Conservation (phyloP, 331 rosid species). For the Stylosanthes scabra region DNA sequence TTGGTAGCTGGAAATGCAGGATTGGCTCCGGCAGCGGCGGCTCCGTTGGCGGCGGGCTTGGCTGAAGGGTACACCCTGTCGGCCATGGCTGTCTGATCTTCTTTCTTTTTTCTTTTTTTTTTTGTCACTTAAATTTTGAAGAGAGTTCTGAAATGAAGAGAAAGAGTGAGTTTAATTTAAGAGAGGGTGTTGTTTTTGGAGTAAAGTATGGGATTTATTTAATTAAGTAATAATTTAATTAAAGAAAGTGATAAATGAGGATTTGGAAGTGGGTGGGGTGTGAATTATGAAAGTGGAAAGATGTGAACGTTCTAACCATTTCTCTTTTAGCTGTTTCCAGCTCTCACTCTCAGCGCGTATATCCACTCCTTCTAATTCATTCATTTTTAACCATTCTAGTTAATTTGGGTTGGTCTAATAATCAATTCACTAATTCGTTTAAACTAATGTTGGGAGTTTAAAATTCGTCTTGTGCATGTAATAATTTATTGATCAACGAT, state of each 20-base stretch:
- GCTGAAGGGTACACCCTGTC: conserved; percentile 79
- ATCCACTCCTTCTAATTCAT: neutral
- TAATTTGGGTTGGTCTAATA: too few relatives aligned
- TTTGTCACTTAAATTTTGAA: too few relatives aligned
- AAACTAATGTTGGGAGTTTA: too few relatives aligned
- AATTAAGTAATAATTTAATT: neutral
- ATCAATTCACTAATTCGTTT: too few relatives aligned
- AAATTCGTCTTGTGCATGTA: too few relatives aligned
- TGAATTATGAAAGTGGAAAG: conserved; percentile 10
- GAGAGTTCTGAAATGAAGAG: neutral
- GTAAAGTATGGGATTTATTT: neutral
- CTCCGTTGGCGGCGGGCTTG: conserved; percentile 47
- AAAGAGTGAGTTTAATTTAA: neutral
- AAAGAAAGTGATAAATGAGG: neutral
- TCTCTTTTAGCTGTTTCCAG: conserved; percentile 39
- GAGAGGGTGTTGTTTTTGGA: neutral
- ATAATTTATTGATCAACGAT: too few relatives aligned
- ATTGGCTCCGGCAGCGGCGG: conserved; percentile 34
- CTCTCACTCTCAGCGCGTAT: conserved; percentile 26
- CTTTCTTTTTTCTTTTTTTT: neutral
- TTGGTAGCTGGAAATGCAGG: conserved; percentile 76
- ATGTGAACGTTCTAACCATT: conserved; percentile 48
- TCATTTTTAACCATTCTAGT: neutral
- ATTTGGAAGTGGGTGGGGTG: neutral
- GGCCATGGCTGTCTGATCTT: conserved; percentile 50